Evolutionary conservation across 169 alveolate species (phyloP).

Genomic region (Babesia caballi): DNA sequence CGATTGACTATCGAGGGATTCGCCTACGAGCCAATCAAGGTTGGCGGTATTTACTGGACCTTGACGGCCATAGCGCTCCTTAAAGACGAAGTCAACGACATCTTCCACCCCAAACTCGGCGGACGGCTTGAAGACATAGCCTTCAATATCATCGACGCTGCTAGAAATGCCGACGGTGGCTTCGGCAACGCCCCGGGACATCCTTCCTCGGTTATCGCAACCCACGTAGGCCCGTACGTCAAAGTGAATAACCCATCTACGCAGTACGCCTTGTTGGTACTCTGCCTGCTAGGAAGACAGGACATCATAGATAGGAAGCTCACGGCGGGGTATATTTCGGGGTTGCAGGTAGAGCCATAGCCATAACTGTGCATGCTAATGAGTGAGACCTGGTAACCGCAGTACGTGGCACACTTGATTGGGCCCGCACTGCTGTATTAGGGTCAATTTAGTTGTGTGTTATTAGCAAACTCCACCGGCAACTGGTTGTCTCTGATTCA

Average conservation of each 20-base stretch:
- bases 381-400: no score
- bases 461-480: no score
- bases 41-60: conserved; percentile 74
- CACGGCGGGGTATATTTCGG: conserved; percentile 79
- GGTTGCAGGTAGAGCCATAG: conserved; percentile 62
- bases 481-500: no score
- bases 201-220: conserved; percentile 72
- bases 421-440: neutral
- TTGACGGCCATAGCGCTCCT: conserved; percentile 68
- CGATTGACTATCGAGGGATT: conserved; percentile 68
- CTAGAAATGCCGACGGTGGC: conserved; percentile 72
- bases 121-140: conserved; percentile 43
- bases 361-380: no score
- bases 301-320: conserved; percentile 74
- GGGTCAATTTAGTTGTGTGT: neutral
- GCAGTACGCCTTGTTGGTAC: conserved; percentile 84
- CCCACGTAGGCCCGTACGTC: conserved; percentile 57
- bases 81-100: conserved; percentile 45
- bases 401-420: neutral
- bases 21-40: conserved; percentile 71
- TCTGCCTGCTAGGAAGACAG: conserved; percentile 74
- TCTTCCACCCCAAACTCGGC: conserved; percentile 58
- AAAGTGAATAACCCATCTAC: neutral
- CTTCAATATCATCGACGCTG: conserved; percentile 36
- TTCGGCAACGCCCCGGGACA: conserved; percentile 72